Conservation (phyloP, 106 monocot species). For the Dendrobium officinale region DNA sequence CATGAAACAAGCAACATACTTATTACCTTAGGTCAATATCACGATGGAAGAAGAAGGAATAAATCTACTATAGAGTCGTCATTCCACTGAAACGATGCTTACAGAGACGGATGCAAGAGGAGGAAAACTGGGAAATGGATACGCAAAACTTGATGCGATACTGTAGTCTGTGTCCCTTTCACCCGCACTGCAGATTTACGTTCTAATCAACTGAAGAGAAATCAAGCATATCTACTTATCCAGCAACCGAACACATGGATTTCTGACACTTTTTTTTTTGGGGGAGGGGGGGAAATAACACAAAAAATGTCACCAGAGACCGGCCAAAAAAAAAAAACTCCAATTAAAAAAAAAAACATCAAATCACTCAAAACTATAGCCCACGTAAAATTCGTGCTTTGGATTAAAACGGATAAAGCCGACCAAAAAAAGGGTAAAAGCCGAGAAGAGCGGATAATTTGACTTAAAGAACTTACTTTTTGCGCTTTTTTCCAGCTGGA, state of each 20-base stretch:
- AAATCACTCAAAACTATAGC: neutral
- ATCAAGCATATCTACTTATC: neutral
- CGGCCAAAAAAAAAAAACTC: too few species aligned
- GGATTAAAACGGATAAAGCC: neutral
- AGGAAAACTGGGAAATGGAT: neutral
- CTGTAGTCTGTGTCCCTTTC: neutral
- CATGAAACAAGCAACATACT: neutral
- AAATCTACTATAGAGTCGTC: neutral
- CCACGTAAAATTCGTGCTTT: neutral
- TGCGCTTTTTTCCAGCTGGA: neutral
- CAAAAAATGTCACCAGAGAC: neutral
- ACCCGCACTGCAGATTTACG: neutral
- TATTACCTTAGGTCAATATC: neutral
- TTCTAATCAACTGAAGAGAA: neutral
- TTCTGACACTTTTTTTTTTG: constrained; percentile 1
- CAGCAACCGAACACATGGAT: constrained; percentile 15
- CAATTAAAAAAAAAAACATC: neutral
- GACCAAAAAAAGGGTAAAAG: neutral
- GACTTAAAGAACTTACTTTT: constrained; percentile 3
- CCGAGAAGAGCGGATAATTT: neutral
- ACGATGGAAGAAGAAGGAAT: neutral
- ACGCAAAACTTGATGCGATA: neutral
- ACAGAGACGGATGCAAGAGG: neutral
- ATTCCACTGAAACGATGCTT: neutral
- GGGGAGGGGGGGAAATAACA: neutral